Evolutionary conservation across 306 rosid genomes (phyloP).

Genomic region (Rubus parviflorus): DNA sequence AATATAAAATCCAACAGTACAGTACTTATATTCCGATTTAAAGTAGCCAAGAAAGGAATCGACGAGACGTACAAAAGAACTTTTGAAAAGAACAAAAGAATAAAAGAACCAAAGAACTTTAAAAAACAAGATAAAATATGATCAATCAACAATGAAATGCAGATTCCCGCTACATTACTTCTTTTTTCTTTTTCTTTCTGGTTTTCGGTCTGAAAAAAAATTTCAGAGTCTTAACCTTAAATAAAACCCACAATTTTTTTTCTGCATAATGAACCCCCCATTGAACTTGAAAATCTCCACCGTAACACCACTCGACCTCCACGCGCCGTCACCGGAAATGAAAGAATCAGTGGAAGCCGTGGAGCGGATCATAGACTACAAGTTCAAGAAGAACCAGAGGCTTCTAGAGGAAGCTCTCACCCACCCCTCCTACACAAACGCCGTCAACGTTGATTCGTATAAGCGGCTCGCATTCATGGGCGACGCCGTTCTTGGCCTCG

Average conservation of each 20-base stretch:
- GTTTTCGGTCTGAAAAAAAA: too few relatives aligned
- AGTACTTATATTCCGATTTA: too few relatives aligned
- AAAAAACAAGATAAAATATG: too few relatives aligned
- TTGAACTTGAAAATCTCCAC: background rate
- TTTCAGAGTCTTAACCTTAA: background rate
- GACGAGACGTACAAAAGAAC: too few relatives aligned
- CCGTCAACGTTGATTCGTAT: slow-evolving; percentile 21
- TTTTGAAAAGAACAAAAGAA: too few relatives aligned
- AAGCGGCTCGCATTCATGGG: slow-evolving; percentile 77
- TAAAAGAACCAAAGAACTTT: too few relatives aligned
- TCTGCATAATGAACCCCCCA: background rate
- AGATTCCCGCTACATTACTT: too few relatives aligned
- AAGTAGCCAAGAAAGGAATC: too few relatives aligned
- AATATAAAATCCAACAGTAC: too few relatives aligned
- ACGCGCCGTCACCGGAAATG: slow-evolving; percentile 23
- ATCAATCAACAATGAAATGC: too few relatives aligned
- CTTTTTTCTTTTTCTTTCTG: too few relatives aligned
- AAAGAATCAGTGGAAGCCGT: slow-evolving; percentile 20
- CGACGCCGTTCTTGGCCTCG: slow-evolving; percentile 56
- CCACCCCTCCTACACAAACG: slow-evolving; percentile 47
- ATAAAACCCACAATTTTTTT: background rate
- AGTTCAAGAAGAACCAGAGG: slow-evolving; percentile 38
- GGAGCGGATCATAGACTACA: slow-evolving; percentile 41
- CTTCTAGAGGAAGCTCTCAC: slow-evolving; percentile 75
- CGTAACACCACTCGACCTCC: background rate